phyloP scores from a whole-genome alignment of 148 eudicot genomes.

The Fallopia convolvulus region DNA sequence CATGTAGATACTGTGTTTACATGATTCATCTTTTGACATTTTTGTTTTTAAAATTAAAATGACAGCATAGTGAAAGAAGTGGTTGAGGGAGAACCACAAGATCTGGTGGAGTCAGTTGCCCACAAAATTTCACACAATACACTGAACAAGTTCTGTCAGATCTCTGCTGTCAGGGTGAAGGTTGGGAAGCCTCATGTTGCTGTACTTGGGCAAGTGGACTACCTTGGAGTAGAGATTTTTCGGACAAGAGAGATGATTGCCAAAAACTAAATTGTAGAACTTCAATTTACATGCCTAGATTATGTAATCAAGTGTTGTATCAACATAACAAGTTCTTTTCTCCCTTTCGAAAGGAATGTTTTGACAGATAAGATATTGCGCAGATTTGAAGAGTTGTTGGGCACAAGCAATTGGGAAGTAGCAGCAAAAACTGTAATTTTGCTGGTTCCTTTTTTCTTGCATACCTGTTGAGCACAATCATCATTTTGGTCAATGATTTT shows the following conservation, averaged over 20 bases:
- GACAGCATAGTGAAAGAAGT: conserved; percentile 69
- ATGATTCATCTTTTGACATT: neutral
- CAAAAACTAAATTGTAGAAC: conserved; percentile 14
- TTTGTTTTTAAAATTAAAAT: neutral
- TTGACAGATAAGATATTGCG: neutral
- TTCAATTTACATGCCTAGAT: neutral
- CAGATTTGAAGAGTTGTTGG: neutral
- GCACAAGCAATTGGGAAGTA: neutral
- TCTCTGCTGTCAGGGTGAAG: conserved; percentile 63
- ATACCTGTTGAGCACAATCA: too few relatives aligned
- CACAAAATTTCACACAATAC: conserved; percentile 55
- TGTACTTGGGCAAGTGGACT: conserved; percentile 72
- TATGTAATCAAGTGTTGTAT: neutral
- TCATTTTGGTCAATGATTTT: too few relatives aligned
- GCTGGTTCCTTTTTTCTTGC: too few relatives aligned
- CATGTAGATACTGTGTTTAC: neutral
- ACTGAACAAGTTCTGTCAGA: conserved; percentile 39
- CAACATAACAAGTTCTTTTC: neutral
- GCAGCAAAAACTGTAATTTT: too few relatives aligned
- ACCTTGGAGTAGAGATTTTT: conserved; percentile 76
- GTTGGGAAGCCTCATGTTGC: conserved; percentile 92
- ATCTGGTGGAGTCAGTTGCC: conserved; percentile 77
- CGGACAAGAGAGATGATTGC: conserved; percentile 39
- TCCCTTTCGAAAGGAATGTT: neutral
- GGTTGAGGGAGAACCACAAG: conserved; percentile 63